Percentiles rank a stretch among this genome's conserved stretches.
phyloP scores from a whole-genome alignment of 2,329 filamentous ascomycete species.

The Ophiostoma novo-ulmi region DNA sequence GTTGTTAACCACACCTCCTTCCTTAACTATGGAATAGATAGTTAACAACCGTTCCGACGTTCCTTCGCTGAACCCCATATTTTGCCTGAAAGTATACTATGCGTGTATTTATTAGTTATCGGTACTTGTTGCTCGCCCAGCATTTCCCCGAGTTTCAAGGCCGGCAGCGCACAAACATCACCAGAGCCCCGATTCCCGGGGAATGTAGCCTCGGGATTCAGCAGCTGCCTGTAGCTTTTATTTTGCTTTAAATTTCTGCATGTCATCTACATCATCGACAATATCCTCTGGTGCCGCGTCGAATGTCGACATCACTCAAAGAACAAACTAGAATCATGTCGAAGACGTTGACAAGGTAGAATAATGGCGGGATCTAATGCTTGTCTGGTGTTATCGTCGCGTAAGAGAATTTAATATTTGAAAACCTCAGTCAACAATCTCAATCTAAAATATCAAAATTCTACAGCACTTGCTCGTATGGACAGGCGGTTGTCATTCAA shows the following conservation, averaged over 20 bases:
- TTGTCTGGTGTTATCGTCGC: conserved; percentile 5
- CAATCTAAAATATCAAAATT: background rate
- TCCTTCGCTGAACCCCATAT: background rate
- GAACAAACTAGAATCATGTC: background rate
- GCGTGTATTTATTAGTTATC: background rate
- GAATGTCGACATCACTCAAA: background rate
- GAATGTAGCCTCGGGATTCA: background rate
- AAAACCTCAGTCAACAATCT: background rate
- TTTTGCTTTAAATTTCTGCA: background rate
- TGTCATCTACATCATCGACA: background rate
- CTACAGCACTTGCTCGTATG: background rate
- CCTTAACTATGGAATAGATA: background rate
- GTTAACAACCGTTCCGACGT: background rate
- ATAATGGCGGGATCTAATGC: background rate
- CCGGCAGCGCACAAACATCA: background rate
- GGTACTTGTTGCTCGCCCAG: background rate
- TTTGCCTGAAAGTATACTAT: background rate
- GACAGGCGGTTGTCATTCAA: conserved; percentile 20
- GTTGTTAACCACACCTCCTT: conserved; percentile 6
- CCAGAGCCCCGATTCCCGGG: background rate
- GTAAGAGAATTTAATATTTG: background rate
- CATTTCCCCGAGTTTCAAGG: background rate
- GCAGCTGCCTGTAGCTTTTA: background rate
- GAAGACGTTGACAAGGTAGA: background rate
- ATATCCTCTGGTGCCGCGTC: background rate